Conservation (phyloP, 2,329 filamentous ascomycete species). For the Berkeleyomyces basicola region DNA sequence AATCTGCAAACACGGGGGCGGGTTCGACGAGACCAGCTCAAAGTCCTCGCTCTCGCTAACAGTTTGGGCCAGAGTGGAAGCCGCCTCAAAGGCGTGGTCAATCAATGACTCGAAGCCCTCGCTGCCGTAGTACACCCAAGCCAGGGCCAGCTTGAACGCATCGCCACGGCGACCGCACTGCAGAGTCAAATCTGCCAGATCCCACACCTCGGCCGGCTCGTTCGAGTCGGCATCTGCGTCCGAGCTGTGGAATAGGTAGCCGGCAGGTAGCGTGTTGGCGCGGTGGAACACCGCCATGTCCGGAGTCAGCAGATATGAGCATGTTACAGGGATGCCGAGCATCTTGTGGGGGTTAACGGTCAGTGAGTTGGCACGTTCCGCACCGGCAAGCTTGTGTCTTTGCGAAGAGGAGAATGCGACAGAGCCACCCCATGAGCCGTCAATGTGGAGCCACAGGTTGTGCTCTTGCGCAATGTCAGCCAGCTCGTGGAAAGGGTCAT, state of each 20-base stretch:
- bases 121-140: conserved; percentile 79
- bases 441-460: conserved; percentile 80
- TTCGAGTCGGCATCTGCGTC: conserved; percentile 18
- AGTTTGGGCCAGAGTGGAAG: conserved; percentile 47
- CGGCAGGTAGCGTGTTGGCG: conserved; percentile 74
- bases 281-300: conserved; percentile 63
- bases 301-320: conserved; percentile 67
- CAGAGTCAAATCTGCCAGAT: conserved; percentile 79
- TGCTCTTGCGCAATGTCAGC: conserved; percentile 52
- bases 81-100: conserved; percentile 56
- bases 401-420: conserved; percentile 60
- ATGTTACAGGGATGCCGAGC: conserved; percentile 81
- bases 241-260: conserved; percentile 62
- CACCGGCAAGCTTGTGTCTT: conserved; percentile 47
- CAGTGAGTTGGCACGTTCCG: conserved; percentile 60
- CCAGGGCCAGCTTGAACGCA: conserved; percentile 68
- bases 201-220: conserved; percentile 50
- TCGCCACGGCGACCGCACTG: conserved; percentile 85
- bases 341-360: conserved; percentile 96
- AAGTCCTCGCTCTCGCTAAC: conserved; percentile 44
- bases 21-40: conserved; percentile 53
- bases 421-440: conserved; percentile 79
- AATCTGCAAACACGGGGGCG: conserved; percentile 78
- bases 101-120: conserved; percentile 54
- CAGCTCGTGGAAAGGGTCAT: conserved; percentile 61